Base-by-base conservation (phyloP, 768 basidiomycete genomes). In the Phlebiopsis gigantea region DNA sequence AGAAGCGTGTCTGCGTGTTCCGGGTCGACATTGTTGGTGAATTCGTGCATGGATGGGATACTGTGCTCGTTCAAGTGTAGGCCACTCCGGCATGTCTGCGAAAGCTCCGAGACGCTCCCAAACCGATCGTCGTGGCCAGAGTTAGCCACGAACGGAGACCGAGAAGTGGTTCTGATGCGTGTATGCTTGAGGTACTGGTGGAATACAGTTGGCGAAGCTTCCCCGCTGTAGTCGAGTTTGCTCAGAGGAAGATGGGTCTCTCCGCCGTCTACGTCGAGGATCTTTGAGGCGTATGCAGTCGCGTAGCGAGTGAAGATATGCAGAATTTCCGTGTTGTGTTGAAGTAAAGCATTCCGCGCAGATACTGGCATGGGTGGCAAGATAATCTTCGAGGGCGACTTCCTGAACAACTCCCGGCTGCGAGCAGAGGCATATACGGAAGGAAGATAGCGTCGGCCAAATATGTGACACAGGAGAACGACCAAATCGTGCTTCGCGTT, bases 51-150 rank as follows among this genome's bases (percentile, higher is more conserved):
- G 1, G 82, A 79, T 4, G 88, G 87, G 15, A 85, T 82, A 0
- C 80, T 79, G 62, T 85, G 75, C 61, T 77, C 76, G 62, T 83
- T 80, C 5, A 89, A 66, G 53, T 77, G 73, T 19, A 90, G 61
- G 0, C 84, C 85, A 6, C 64, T 65, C 24, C 87, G 74, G 0
- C 75, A 74, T 0, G 84, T 82, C 9, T 68, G 69, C 1, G 73
- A 69, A 8, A 90, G 72, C 59, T 89, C 85, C 1, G 67, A 57
- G 10, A 87, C 72, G 28, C 70, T 77, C 4, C 57, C 41, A 61
- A 86, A 88, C 1, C 60, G 55, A 62, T 89, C 87, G 26, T 66
- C 76, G 53, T 84, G 83, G 0, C 88, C 87, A 0, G 87, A 89
- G 55, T 77, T 84, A 0, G 87, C 83, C 6, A 83, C 84, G 60